Base-by-base conservation (phyloP, 371 early-diverging fungal species). In the Zychaea mexicana region DNA sequence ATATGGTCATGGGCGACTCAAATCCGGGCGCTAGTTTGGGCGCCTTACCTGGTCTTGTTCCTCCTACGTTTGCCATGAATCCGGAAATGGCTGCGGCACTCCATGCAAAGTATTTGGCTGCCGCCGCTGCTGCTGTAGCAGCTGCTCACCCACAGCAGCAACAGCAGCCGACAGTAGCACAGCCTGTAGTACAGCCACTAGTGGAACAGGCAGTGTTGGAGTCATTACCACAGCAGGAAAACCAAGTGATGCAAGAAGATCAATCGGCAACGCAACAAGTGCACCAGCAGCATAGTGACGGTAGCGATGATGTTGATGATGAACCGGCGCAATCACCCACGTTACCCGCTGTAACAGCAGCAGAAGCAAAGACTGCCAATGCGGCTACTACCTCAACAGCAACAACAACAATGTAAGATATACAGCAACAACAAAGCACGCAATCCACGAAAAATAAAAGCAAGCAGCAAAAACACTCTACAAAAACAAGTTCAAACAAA, bases 1-100 rank as follows among this genome's bases (percentile, higher is more conserved):
- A 75, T 36, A 73, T 77, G 73, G 78, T 79, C 24, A 72, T 77
- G 71, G 68, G 70, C 9, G 82, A 82, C 61, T 76, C 77, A 2
- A 73, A 69, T 47, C 80, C 81, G 10, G 76, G 74, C 2, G 71
- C 76, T 8, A 76, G 78, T 53, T 42, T 70, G 21, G 74, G 68
- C 26, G 65, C 70, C 7, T 42, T 70, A 8, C 74, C 70, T 9
- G 70, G 70, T 2, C 57, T 74, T n/a, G 66, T 68, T 0, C 64
- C 60, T 7, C 58, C 71, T 31, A 66, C 75, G 5, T 76, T 74
- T 55, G 60, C 70, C 0, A 67, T 77, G 47, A 72, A 57, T 24
- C 74, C 81, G 13, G 68, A 67, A 27, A 54, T 77, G 26, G 71
- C 81, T 12, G 78, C 81, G 32, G 76, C 74, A 22, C 61, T 78